Conservation (phyloP, 108 stramenopile genomes). For the Nitzschia palea region DNA sequence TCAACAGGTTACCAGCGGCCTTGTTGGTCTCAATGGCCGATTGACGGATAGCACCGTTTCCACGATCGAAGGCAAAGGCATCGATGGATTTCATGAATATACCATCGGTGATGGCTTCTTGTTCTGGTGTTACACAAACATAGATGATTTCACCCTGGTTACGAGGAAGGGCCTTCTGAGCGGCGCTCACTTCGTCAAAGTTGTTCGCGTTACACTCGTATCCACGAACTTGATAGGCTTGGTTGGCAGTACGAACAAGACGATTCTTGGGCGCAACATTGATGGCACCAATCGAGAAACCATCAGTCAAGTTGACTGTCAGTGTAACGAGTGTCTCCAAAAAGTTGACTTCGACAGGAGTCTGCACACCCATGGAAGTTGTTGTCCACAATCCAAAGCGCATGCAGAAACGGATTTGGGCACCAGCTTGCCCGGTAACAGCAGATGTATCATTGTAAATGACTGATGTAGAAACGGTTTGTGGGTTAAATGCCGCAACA, state of each 20-base stretch:
- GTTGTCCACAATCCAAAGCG: not conserved
- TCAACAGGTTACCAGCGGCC: slow-evolving; percentile 12
- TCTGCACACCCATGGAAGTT: not conserved
- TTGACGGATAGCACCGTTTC: slow-evolving; percentile 8
- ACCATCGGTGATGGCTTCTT: slow-evolving; percentile 1
- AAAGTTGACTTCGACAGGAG: slow-evolving; percentile 19
- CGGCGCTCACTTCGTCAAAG: not conserved
- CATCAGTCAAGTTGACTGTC: slow-evolving; percentile 10
- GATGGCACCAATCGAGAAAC: slow-evolving; percentile 1
- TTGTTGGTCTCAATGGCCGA: slow-evolving; percentile 1
- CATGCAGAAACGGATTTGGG: slow-evolving; percentile 3
- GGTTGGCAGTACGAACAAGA: slow-evolving; percentile 7
- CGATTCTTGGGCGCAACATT: slow-evolving; percentile 6
- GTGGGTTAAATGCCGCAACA: not conserved
- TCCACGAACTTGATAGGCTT: slow-evolving; percentile 5
- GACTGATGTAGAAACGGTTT: not conserved
- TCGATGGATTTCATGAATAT: slow-evolving; percentile 16
- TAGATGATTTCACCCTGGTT: slow-evolving; percentile 16
- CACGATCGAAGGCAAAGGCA: not conserved
- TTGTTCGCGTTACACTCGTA: slow-evolving; percentile 1
- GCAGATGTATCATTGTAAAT: not conserved
- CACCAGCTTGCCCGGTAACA: not conserved
- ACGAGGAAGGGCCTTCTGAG: not conserved
- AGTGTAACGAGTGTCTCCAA: slow-evolving; percentile 19
- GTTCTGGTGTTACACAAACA: slow-evolving; percentile 11